These are phyloP conservation scores for Aristolochia californica DNA, from an alignment of 164 flowering plant species.

Conservation along the genomic window DNA sequence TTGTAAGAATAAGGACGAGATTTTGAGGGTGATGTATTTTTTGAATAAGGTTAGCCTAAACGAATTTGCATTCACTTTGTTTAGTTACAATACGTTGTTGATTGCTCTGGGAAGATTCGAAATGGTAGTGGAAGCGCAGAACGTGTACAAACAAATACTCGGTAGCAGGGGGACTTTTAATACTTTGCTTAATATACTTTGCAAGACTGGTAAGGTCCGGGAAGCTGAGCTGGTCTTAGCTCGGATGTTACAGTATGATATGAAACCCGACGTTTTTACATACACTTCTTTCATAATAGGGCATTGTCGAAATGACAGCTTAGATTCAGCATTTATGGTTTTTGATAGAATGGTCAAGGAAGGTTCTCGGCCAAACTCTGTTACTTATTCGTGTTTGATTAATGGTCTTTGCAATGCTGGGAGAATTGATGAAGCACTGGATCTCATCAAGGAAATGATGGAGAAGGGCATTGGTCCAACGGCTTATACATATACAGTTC, in stretches of 20 bases:
- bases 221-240: conserved; percentile 46
- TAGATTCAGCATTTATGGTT: conserved; percentile 45
- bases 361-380: conserved; percentile 58
- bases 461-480: conserved; percentile 60
- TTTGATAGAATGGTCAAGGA: conserved; percentile 49
- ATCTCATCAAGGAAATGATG: conserved; percentile 50
- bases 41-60: conserved; percentile 28
- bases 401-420: conserved; percentile 60
- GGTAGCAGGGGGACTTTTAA: conserved; percentile 49
- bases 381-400: conserved; percentile 53
- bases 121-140: conserved; percentile 38
- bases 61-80: conserved; percentile 39
- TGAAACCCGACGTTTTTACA: conserved; percentile 56
- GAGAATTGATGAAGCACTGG: conserved; percentile 59
- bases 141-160: conserved; percentile 39
- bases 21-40: conserved; percentile 34
- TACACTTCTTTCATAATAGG: conserved; percentile 76
- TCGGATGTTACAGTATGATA: conserved; percentile 33
- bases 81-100: conserved; percentile 54
- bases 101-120: conserved; percentile 58
- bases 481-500: conserved; percentile 62
- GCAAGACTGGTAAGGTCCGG: conserved; percentile 54
- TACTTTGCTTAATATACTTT: conserved; percentile 58
- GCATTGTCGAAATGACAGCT: conserved; percentile 44
- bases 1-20: conserved; percentile 42